Evolutionary conservation across 495 filamentous ascomycete species (phyloP).

Genomic region (Podospora anserina): DNA sequence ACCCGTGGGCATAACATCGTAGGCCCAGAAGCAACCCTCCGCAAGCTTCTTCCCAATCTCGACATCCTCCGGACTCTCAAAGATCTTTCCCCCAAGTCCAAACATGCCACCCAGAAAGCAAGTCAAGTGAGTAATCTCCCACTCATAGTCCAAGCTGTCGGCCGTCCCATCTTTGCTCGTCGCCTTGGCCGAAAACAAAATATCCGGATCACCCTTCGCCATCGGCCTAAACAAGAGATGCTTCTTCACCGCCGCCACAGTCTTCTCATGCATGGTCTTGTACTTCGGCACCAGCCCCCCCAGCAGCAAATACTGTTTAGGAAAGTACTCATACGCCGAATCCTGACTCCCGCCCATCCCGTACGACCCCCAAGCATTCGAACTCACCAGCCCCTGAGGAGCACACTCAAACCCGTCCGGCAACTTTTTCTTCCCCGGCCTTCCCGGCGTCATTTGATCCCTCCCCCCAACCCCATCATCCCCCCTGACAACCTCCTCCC

Average conservation of each 20-base stretch:
- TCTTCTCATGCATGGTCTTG: constrained; percentile 71
- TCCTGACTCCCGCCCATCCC: constrained; percentile 80
- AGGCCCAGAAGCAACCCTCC: constrained; percentile 93
- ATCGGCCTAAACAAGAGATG: constrained; percentile 83
- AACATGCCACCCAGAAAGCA: constrained; percentile 97
- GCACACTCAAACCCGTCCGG: constrained; percentile 48
- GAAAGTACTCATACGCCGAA: constrained; percentile 92
- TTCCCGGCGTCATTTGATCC: not conserved
- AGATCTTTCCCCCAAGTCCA: constrained; percentile 83
- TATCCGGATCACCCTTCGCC: constrained; percentile 67
- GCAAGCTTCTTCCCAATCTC: constrained; percentile 79
- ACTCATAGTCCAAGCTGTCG: constrained; percentile 41
- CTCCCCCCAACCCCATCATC: constrained; percentile 2
- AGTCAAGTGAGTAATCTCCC: constrained; percentile 72
- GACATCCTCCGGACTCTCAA: constrained; percentile 72
- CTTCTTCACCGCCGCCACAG: constrained; percentile 66
- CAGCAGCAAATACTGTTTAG: constrained; percentile 76
- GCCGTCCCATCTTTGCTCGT: constrained; percentile 38
- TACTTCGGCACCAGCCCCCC: constrained; percentile 83
- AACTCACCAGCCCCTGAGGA: constrained; percentile 48
- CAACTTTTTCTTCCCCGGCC: constrained; percentile 17
- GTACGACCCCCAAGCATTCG: constrained; percentile 38
- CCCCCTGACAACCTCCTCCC: not conserved
- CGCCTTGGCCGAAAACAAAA: constrained; percentile 67
- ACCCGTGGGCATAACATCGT: constrained; percentile 72